A percentile compares a stretch with the other conserved stretches of the same genome.
Conservation (phyloP, 768 basidiomycete genomes). For the Podaxis pistillaris region DNA sequence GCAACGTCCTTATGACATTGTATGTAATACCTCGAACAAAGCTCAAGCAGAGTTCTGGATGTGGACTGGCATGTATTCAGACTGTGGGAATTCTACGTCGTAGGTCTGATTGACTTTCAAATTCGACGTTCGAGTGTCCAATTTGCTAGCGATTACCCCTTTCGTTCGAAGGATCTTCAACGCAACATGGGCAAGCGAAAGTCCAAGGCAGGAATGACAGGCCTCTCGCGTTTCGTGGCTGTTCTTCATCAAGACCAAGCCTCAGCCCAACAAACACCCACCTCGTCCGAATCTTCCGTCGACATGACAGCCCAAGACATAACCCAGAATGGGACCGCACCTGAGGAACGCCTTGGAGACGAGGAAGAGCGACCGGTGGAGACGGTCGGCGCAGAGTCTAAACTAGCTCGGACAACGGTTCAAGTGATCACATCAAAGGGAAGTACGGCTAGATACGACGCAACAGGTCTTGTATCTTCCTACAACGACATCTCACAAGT, state of each 20-base stretch:
- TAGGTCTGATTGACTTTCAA: not conserved
- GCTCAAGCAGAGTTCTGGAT: not conserved
- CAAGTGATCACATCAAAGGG: not conserved
- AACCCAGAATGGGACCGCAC: not conserved
- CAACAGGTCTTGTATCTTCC: slow-evolving; percentile 69
- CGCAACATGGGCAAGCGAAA: slow-evolving; percentile 18
- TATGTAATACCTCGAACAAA: not conserved
- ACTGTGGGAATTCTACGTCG: slow-evolving; percentile 2
- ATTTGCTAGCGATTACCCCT: not conserved
- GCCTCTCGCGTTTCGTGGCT: slow-evolving; percentile 9
- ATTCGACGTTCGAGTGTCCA: not conserved
- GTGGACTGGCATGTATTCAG: not conserved
- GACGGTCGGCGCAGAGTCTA: not conserved
- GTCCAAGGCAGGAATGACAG: slow-evolving; percentile 3
- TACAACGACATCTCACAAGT: slow-evolving; percentile 66
- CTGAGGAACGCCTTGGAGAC: not conserved
- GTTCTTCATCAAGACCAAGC: slow-evolving; percentile 3
- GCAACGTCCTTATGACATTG: not conserved
- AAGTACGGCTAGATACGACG: slow-evolving; percentile 50
- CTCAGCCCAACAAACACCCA: not conserved
- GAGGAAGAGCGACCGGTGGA: not conserved
- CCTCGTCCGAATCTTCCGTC: not conserved
- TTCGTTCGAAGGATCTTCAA: not conserved
- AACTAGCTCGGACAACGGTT: not conserved
- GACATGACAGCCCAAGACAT: not conserved